Evolutionary conservation across 768 basidiomycete species (phyloP).

Genomic region (Pisolithus marmoratus): DNA sequence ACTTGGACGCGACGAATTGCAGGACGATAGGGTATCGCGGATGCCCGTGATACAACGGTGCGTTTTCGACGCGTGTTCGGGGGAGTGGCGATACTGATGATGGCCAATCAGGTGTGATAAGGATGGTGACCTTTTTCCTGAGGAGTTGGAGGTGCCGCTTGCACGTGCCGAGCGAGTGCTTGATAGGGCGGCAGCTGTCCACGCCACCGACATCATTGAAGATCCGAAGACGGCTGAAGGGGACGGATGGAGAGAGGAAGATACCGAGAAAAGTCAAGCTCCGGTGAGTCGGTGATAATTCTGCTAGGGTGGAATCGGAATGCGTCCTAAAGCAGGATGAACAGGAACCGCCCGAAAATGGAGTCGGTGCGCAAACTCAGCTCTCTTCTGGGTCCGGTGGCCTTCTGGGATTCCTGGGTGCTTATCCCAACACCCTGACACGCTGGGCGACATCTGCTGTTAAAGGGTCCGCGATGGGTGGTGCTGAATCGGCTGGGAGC

Average conservation of each 20-base stretch:
- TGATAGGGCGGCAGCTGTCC: slow-evolving; percentile 30
- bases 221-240: slow-evolving; percentile 15
- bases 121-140: slow-evolving; percentile 53
- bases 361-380: slow-evolving; percentile 13
- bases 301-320: not conserved
- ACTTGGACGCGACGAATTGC: slow-evolving; percentile 70
- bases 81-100: slow-evolving; percentile 1
- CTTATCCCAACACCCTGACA: slow-evolving; percentile 53
- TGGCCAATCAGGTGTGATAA: slow-evolving; percentile 40
- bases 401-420: slow-evolving; percentile 55
- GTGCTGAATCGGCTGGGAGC: too few species aligned
- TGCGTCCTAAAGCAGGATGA: not conserved
- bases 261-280: slow-evolving; percentile 11
- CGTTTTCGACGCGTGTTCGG: slow-evolving; percentile 5
- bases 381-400: slow-evolving; percentile 30
- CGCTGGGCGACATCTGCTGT: slow-evolving; percentile 38
- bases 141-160: slow-evolving; percentile 53
- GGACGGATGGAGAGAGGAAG: slow-evolving; percentile 14
- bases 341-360: slow-evolving; percentile 24
- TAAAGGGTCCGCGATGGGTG: slow-evolving; percentile 18
- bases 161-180: slow-evolving; percentile 57
- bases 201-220: slow-evolving; percentile 9
- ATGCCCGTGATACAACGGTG: slow-evolving; percentile 69
- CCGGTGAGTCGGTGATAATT: slow-evolving; percentile 15
- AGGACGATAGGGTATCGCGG: slow-evolving; percentile 62